phyloP scores from a whole-genome alignment of 371 early-diverging fungal species.

The Mortierella sp. region DNA sequence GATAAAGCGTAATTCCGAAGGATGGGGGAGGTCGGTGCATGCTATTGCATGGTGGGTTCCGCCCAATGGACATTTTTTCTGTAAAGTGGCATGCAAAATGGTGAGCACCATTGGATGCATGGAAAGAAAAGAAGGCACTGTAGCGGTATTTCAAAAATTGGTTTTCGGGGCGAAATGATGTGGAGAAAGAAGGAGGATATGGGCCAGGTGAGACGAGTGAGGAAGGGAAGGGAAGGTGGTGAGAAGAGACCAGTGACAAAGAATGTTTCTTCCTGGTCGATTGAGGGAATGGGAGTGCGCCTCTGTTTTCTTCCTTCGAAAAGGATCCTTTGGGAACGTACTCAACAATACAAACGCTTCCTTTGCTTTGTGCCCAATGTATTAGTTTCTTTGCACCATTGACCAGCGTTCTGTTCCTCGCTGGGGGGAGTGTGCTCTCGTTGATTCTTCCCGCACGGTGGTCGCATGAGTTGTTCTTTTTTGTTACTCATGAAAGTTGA shows the following conservation, averaged over 20 bases:
- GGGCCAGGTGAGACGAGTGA: background rate
- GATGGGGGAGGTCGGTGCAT: background rate
- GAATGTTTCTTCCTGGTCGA: background rate
- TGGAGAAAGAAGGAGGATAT: background rate
- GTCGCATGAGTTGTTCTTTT: background rate
- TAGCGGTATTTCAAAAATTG: background rate
- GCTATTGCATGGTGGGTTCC: background rate
- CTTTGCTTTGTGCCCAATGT: too few species aligned
- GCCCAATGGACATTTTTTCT: background rate
- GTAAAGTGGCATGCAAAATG: background rate
- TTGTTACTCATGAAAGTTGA: background rate
- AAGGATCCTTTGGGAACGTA: too few species aligned
- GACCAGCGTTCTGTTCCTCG: too few species aligned
- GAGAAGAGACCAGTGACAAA: background rate
- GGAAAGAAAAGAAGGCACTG: background rate
- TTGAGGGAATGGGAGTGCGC: background rate
- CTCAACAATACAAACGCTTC: too few species aligned
- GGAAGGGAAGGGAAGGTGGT: background rate
- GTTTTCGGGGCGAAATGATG: background rate
- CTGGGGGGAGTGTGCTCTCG: too few species aligned
- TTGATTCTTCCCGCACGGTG: too few species aligned
- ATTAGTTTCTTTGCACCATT: too few species aligned
- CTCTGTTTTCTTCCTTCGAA: too few species aligned
- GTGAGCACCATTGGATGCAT: background rate
- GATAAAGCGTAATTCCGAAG: background rate